Evolutionary conservation across 257 asterid genomes (phyloP).

Genomic region (Linaria vulgaris): DNA sequence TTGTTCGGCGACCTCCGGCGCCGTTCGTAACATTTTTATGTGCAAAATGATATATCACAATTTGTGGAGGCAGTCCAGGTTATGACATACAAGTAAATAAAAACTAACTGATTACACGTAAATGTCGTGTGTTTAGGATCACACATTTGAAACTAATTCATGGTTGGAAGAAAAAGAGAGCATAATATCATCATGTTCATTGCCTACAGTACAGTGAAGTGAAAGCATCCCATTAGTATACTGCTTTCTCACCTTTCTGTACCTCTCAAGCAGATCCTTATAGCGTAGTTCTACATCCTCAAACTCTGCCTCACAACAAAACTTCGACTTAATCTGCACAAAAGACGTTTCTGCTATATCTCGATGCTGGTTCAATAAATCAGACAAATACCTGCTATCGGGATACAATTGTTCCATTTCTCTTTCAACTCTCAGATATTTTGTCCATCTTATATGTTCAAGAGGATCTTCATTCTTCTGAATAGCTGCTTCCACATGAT

Average conservation of each 20-base stretch:
- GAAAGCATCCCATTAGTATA: constrained; percentile 72
- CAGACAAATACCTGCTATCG: constrained; percentile 31
- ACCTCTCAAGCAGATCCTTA: constrained; percentile 54
- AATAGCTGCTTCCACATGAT: constrained; percentile 43
- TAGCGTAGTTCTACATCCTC: constrained; percentile 42
- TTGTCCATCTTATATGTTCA: constrained; percentile 59
- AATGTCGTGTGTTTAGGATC: too few species aligned
- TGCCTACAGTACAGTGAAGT: constrained; percentile 37
- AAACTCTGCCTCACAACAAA: constrained; percentile 55
- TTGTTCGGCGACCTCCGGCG: too few species aligned
- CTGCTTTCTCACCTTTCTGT: constrained; percentile 60
- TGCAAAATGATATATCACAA: too few species aligned
- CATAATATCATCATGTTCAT: constrained; percentile 20
- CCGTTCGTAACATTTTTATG: too few species aligned
- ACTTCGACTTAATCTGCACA: constrained; percentile 40
- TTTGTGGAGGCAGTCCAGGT: too few species aligned
- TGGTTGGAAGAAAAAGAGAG: too few species aligned
- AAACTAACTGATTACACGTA: too few species aligned
- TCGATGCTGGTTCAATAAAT: constrained; percentile 28
- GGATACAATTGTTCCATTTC: constrained; percentile 29
- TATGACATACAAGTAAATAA: too few species aligned
- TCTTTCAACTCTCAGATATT: constrained; percentile 36
- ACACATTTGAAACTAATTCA: too few species aligned
- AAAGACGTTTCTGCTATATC: constrained; percentile 47
- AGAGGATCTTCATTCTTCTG: constrained; percentile 54